Conservation (phyloP, 2,329 filamentous ascomycete genomes). For the Colletotrichum ledebouriae region DNA sequence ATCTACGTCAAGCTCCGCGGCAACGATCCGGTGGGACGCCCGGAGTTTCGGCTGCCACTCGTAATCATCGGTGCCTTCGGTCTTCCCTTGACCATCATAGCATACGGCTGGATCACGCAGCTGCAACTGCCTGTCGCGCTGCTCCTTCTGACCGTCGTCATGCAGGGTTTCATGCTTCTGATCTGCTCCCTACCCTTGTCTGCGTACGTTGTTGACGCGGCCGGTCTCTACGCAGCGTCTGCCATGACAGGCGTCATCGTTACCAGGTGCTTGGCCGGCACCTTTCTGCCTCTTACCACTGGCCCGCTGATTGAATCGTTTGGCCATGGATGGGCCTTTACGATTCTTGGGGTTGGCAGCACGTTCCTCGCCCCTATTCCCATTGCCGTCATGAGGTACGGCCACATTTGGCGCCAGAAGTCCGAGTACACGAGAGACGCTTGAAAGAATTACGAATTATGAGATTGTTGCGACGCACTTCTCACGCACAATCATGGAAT, state of each 20-base stretch:
- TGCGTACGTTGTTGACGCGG: slow-evolving; percentile 70
- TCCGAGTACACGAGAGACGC: slow-evolving; percentile 62
- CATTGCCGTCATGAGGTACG: slow-evolving; percentile 63
- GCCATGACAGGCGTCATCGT: slow-evolving; percentile 70
- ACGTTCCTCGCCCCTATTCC: slow-evolving; percentile 64
- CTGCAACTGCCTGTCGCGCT: slow-evolving; percentile 56
- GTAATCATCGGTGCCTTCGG: slow-evolving; percentile 60
- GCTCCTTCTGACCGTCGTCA: slow-evolving; percentile 58
- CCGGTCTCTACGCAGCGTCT: slow-evolving; percentile 67
- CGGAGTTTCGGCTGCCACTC: slow-evolving; percentile 69
- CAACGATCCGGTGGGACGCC: slow-evolving; percentile 56
- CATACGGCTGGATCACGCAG: slow-evolving; percentile 67
- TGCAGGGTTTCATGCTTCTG: slow-evolving; percentile 61
- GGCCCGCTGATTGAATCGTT: slow-evolving; percentile 61
- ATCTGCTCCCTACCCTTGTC: slow-evolving; percentile 64
- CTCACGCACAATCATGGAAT: background rate
- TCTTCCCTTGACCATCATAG: slow-evolving; percentile 59
- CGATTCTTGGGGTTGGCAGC: slow-evolving; percentile 57
- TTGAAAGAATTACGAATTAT: slow-evolving; percentile 33
- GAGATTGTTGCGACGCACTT: background rate
- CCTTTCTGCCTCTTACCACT: slow-evolving; percentile 67
- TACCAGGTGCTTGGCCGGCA: slow-evolving; percentile 66
- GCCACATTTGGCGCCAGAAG: slow-evolving; percentile 63
- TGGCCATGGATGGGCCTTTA: slow-evolving; percentile 67
- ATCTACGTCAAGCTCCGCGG: slow-evolving; percentile 65